Evolutionary conservation across 352 stramenopile species (phyloP).

Genomic region (Pythium biforme): DNA sequence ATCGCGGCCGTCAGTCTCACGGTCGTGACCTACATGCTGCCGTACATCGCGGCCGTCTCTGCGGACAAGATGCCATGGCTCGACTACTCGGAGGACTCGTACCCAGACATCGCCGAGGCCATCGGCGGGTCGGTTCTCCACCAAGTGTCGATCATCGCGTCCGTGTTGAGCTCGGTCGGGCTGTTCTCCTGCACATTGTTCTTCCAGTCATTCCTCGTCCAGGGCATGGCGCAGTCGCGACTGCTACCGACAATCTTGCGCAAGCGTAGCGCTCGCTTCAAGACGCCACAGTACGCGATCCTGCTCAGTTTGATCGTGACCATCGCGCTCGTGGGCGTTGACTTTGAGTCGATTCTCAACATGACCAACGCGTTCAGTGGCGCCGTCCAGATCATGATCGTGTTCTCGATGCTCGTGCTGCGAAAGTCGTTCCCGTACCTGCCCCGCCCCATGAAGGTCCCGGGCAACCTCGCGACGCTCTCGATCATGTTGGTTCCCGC

Average conservation of each 20-base stretch:
- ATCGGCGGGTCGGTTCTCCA: slow-evolving; percentile 70
- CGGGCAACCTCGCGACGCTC: slow-evolving; percentile 1
- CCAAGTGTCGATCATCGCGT: slow-evolving; percentile 44
- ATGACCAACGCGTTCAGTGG: slow-evolving; percentile 20
- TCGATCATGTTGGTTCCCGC: not conserved
- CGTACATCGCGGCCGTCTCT: slow-evolving; percentile 13
- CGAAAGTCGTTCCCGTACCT: slow-evolving; percentile 28
- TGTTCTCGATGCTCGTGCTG: slow-evolving; percentile 56
- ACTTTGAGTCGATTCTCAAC: slow-evolving; percentile 54
- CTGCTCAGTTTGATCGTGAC: slow-evolving; percentile 12
- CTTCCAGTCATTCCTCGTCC: slow-evolving; percentile 80
- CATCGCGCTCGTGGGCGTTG: slow-evolving; percentile 20
- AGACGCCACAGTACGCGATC: slow-evolving; percentile 25
- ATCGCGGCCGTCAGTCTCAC: slow-evolving; percentile 60
- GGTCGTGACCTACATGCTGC: slow-evolving; percentile 34
- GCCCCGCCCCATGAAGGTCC: slow-evolving; percentile 2
- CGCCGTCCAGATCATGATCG: slow-evolving; percentile 9
- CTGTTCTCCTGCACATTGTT: slow-evolving; percentile 88
- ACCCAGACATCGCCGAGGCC: slow-evolving; percentile 9
- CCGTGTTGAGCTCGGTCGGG: slow-evolving; percentile 63
- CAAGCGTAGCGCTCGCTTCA: slow-evolving; percentile 25
- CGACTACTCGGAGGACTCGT: slow-evolving; percentile 21
- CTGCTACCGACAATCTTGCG: slow-evolving; percentile 72
- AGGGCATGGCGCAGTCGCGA: slow-evolving; percentile 53
- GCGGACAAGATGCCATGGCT: slow-evolving; percentile 18